Conservation (phyloP, 73 alveolate genomes). For the Tetrahymena elliotti region DNA sequence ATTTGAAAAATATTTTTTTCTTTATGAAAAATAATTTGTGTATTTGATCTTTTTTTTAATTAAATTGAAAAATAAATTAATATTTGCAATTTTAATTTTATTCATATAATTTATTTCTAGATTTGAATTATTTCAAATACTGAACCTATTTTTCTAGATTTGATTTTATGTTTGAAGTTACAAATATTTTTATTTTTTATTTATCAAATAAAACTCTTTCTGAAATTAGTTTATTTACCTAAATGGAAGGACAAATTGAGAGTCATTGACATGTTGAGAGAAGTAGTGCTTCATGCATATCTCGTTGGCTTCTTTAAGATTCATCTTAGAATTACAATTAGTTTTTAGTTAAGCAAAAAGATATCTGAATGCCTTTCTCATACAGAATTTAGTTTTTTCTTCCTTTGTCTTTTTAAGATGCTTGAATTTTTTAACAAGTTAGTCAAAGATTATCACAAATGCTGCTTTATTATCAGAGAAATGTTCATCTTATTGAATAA, state of each 20-base stretch:
- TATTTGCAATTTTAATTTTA: no score
- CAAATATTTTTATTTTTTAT: no score
- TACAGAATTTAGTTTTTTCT: not conserved
- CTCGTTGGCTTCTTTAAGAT: not conserved
- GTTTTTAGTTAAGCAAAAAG: not conserved
- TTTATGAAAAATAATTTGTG: no score
- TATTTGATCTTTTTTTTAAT: no score
- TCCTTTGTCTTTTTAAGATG: not conserved
- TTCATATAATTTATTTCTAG: not conserved
- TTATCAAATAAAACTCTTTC: not conserved
- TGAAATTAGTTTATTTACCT: not conserved
- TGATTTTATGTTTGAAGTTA: not conserved
- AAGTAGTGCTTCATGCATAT: not conserved
- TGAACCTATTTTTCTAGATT: no score
- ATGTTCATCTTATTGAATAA: not conserved
- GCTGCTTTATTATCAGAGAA: not conserved
- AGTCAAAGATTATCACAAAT: not conserved
- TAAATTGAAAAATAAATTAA: no score
- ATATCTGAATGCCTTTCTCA: not conserved
- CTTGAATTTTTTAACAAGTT: not conserved
- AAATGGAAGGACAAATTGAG: not conserved
- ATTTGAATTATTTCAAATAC: not conserved
- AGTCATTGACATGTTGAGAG: not conserved
- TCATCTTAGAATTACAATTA: not conserved
- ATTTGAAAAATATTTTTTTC: no score